A percentile compares a stretch with the other conserved stretches of the same genome.
Conservation (phyloP, 345 rosid genomes). For the Salix brachista region DNA sequence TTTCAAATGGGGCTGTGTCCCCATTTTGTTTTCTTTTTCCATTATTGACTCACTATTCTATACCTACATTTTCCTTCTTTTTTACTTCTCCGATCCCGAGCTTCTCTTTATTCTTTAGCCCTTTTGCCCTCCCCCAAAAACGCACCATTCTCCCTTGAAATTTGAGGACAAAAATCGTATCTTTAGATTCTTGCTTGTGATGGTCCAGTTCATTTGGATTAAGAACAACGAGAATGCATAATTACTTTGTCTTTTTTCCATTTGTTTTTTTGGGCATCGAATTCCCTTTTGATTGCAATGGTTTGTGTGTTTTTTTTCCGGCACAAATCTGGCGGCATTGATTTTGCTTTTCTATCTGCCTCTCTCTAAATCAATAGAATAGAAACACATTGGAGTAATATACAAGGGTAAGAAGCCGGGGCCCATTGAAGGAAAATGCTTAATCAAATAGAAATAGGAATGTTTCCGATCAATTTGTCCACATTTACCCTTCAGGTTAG, state of each 20-base stretch:
- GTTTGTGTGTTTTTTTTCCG: too few species aligned
- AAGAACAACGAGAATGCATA: not conserved
- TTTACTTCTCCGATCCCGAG: slow-evolving; percentile 56
- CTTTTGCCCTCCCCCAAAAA: slow-evolving; percentile 35
- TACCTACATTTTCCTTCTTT: not conserved
- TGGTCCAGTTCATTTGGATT: not conserved
- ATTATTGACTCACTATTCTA: slow-evolving; percentile 28
- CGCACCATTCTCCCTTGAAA: not conserved
- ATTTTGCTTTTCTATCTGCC: not conserved
- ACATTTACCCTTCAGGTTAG: not conserved
- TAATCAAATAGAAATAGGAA: not conserved
- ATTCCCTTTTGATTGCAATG: not conserved
- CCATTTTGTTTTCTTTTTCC: slow-evolving; percentile 16
- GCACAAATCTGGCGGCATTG: too few species aligned
- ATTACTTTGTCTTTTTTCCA: not conserved
- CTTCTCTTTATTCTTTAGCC: slow-evolving; percentile 22
- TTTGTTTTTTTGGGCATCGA: slow-evolving; percentile 6
- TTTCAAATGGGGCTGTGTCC: slow-evolving; percentile 23
- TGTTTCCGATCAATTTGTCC: not conserved
- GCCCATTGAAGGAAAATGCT: not conserved
- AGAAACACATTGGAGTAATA: not conserved
- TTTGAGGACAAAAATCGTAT: not conserved
- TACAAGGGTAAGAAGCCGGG: not conserved
- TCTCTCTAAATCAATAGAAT: not conserved
- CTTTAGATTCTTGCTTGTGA: not conserved